Base-by-base conservation (phyloP, 2,329 filamentous ascomycete species). In the Pestalotiopsis sp. region DNA sequence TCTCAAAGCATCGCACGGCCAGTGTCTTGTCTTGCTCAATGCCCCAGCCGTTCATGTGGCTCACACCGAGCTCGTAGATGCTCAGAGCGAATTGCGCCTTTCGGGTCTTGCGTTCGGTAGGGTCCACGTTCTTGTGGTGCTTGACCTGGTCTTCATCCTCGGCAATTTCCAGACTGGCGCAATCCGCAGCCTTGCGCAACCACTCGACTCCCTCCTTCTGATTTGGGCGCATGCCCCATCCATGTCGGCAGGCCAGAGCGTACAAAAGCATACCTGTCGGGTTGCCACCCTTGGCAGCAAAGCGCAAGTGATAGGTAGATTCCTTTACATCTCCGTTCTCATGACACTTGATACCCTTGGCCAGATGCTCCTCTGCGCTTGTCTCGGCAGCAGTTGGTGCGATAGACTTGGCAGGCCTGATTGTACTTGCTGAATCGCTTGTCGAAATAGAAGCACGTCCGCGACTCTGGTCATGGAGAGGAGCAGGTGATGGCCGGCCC, bases 31-130 rank as follows among this genome's bases (percentile, higher is more conserved):
- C 96, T 80, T 97, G 94, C 74, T 95, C 90, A 52, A 97, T 97
- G 17, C 96, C 96, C 96, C 96, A 99, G 4, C 96, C 96, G 75
- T 99, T 98, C 90, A 98, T 94, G 78, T 98, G 95, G 78, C 94
- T 97, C 31, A 98, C 94, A 3, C 96, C 96, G 27, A 99, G 86
- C 82, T 99, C 96, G 75, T 99, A 99, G 67, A 98, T 95, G 75
- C 94, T 96, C 59, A 98, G 86, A 0, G 95, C 96, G 79, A 98
- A 97, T 76, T 98, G 95, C 12, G 95, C 95, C 76, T 94, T 94
- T 71, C 94, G 91, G 5, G 93, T 92, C 80, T 95, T 96, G 73
- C 89, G 89, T 78, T 95, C 93, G 36, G 89, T 76, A 6, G 90
- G 79, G 78, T 94, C 89, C 0, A 90, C 86, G 12, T 84, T 80